These are phyloP conservation scores for Chaetomium olivaceum DNA, from an alignment of 2,329 filamentous ascomycete species.

Conservation along the genomic window DNA sequence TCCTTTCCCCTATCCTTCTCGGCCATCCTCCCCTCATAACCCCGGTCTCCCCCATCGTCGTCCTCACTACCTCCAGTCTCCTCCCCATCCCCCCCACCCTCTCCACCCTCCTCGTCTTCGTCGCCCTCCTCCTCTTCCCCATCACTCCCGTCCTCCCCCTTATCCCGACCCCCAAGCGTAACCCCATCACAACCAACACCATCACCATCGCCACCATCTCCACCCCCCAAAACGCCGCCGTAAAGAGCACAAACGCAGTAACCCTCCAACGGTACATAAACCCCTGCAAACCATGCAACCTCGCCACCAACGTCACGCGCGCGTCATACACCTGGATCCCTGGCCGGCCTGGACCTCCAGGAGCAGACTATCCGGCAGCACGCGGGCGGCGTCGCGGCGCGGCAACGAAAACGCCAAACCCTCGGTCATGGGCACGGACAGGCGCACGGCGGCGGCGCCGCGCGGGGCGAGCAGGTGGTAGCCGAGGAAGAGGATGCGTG, in stretches of 20 bases:
- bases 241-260: conserved; percentile 67
- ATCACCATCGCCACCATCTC: conserved; percentile 68
- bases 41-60: not conserved
- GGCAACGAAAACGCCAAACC: conserved; percentile 57
- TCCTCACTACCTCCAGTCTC: conserved; percentile 17
- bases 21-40: not conserved
- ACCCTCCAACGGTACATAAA: conserved; percentile 84
- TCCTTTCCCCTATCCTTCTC: not conserved
- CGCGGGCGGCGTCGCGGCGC: not conserved
- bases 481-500: conserved; percentile 63
- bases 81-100: too few relatives aligned
- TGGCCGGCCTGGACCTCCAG: conserved; percentile 69
- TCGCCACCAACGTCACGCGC: conserved; percentile 68
- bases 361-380: conserved; percentile 49
- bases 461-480: conserved; percentile 69
- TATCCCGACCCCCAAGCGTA: conserved; percentile 33
- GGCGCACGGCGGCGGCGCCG: conserved; percentile 59
- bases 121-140: conserved; percentile 36
- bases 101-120: not conserved
- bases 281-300: conserved; percentile 75
- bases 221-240: conserved; percentile 71
- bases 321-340: conserved; percentile 75
- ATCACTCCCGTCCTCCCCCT: conserved; percentile 25
- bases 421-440: conserved; percentile 74
- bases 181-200: conserved; percentile 61